A percentile compares a stretch with the other conserved stretches of the same genome.
Evolutionary conservation across 208 protist species (phyloP).

Genomic region (Herpetomonas samuelpessoai): DNA sequence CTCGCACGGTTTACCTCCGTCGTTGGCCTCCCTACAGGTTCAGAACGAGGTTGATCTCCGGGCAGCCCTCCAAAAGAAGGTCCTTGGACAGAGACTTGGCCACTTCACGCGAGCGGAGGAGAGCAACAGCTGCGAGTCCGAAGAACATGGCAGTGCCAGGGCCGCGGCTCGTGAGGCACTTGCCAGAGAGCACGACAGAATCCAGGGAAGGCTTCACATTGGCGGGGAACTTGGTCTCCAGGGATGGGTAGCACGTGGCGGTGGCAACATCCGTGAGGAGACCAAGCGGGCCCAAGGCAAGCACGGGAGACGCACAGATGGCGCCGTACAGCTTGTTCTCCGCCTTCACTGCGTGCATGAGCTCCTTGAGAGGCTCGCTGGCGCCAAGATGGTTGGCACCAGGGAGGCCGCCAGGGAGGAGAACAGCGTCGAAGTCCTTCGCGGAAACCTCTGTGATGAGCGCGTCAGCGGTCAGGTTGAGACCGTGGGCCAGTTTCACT

Average conservation of each 20-base stretch:
- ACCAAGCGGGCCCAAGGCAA: conserved; percentile 63
- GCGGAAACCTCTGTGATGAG: conserved; percentile 62
- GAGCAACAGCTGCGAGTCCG: conserved; percentile 64
- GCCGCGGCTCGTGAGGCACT: conserved; percentile 82
- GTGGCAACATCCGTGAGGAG: conserved; percentile 70
- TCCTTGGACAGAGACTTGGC: conserved; percentile 63
- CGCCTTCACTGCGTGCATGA: conserved; percentile 53
- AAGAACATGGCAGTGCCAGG: conserved; percentile 87
- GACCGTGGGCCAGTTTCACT: conserved; percentile 62
- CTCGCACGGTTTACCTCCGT: too few species aligned
- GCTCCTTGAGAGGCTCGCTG: conserved; percentile 55
- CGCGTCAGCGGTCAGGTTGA: conserved; percentile 51
- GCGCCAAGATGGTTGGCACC: conserved; percentile 70
- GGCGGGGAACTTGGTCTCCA: conserved; percentile 73
- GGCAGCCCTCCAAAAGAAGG: conserved; percentile 58
- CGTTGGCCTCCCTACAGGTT: too few species aligned
- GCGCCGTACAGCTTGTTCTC: conserved; percentile 77
- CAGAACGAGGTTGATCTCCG: conserved; percentile 17
- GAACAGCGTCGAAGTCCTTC: conserved; percentile 63
- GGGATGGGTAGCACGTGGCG: conserved; percentile 74
- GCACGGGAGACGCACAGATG: conserved; percentile 79
- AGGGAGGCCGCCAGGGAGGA: conserved; percentile 78
- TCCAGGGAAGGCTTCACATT: conserved; percentile 42
- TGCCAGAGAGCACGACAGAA: conserved; percentile 71
- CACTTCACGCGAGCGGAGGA: conserved; percentile 58